Evolutionary conservation across 805 yeast species (phyloP).

Genomic region (Lipomyces yamanashiensis): DNA sequence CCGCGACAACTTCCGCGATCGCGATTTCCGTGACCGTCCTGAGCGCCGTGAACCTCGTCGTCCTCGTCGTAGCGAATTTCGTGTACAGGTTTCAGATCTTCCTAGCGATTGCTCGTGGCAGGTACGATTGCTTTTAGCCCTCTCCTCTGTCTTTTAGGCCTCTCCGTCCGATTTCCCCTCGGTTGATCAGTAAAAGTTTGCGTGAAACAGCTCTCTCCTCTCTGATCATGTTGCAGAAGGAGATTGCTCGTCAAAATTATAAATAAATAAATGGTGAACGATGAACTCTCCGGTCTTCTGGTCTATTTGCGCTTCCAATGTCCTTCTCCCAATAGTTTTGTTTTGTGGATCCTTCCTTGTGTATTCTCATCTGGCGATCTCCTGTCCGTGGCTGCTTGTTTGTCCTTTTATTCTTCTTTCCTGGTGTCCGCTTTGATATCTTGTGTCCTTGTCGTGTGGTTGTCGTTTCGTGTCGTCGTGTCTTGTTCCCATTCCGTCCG

Average conservation of each 20-base stretch:
- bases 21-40: slow-evolving; percentile 31
- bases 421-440: not conserved
- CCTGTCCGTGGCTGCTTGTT: not conserved
- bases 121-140: slow-evolving; percentile 30
- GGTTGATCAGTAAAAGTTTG: slow-evolving; percentile 9
- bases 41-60: slow-evolving; percentile 38
- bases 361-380: not conserved
- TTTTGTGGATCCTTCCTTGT: not conserved
- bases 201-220: slow-evolving; percentile 1
- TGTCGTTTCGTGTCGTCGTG: not conserved
- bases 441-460: not conserved
- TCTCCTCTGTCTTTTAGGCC: not conserved
- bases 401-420: slow-evolving; percentile 2
- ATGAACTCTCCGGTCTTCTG: not conserved
- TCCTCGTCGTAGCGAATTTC: slow-evolving; percentile 38
- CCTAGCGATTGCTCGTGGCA: slow-evolving; percentile 43
- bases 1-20: slow-evolving; percentile 28
- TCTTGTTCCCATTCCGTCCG: not conserved
- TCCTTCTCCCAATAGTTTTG: not conserved
- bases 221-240: not conserved
- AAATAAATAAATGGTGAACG: too few relatives aligned
- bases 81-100: slow-evolving; percentile 41
- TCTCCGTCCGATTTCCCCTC: slow-evolving; percentile 6
- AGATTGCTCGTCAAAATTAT: too few relatives aligned
- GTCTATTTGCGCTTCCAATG: not conserved